phyloP scores from a whole-genome alignment of 2,329 filamentous ascomycete species.

The Sphaerulina musiva region DNA sequence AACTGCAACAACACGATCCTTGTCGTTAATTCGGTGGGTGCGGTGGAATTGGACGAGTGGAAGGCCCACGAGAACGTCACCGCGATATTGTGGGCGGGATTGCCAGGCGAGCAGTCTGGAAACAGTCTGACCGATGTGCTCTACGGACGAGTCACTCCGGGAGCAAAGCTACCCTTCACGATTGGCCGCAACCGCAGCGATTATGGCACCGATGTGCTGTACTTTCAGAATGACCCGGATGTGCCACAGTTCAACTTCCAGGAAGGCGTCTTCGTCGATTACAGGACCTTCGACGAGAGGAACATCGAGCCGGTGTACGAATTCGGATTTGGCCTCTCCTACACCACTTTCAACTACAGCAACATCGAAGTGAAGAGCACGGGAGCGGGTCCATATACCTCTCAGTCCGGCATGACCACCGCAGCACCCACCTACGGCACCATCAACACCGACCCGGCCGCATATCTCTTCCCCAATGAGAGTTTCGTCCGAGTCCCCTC shows the following conservation, averaged over 20 bases:
- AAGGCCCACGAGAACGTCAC: slow-evolving; percentile 71
- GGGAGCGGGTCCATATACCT: slow-evolving; percentile 47
- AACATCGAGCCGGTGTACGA: slow-evolving; percentile 58
- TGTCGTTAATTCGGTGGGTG: slow-evolving; percentile 77
- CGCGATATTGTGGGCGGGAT: slow-evolving; percentile 64
- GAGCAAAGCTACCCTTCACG: slow-evolving; percentile 51
- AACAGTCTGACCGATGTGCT: slow-evolving; percentile 22
- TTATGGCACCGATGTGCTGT: slow-evolving; percentile 59
- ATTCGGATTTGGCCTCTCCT: slow-evolving; percentile 52
- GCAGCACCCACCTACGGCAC: slow-evolving; percentile 60
- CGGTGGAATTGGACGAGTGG: slow-evolving; percentile 72
- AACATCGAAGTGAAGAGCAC: slow-evolving; percentile 53
- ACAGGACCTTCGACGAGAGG: slow-evolving; percentile 64
- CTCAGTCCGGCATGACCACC: slow-evolving; percentile 55
- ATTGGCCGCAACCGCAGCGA: slow-evolving; percentile 61
- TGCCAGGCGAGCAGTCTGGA: slow-evolving; percentile 30
- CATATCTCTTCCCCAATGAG: slow-evolving; percentile 61
- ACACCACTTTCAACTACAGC: slow-evolving; percentile 71
- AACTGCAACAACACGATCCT: slow-evolving; percentile 59
- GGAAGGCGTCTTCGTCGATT: slow-evolving; percentile 77
- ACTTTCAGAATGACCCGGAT: slow-evolving; percentile 59
- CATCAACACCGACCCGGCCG: slow-evolving; percentile 54
- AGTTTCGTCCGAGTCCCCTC: slow-evolving; percentile 47
- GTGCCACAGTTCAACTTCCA: slow-evolving; percentile 65
- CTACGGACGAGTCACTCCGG: slow-evolving; percentile 19